A percentile compares a stretch with the other conserved stretches of the same genome.
phyloP scores from a whole-genome alignment of 1,284 basidiomycete genomes.

The Papiliotrema terrestris region DNA sequence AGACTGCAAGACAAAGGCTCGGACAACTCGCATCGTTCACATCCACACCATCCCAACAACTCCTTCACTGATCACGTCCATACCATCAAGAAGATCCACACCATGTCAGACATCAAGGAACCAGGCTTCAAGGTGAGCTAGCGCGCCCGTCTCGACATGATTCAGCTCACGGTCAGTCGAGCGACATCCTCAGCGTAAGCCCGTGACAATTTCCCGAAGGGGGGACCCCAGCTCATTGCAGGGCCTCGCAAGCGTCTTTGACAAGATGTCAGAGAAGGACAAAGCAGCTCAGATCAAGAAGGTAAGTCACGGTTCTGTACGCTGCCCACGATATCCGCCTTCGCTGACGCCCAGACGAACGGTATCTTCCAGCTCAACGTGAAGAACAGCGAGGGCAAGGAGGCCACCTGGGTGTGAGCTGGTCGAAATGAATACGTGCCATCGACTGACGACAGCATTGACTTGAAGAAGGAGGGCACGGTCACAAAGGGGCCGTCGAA shows the following conservation, averaged over 20 bases:
- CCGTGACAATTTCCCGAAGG: not conserved
- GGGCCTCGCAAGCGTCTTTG: conserved; percentile 62
- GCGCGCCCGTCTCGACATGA: not conserved
- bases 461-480: conserved; percentile 83
- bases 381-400: conserved; percentile 71
- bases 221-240: conserved; percentile 13
- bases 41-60: not conserved
- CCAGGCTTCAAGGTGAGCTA: conserved; percentile 46
- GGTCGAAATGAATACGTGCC: not conserved
- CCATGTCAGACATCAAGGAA: conserved; percentile 49
- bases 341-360: conserved; percentile 62
- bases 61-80: not conserved
- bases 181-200: conserved; percentile 59
- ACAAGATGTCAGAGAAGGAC: conserved; percentile 64
- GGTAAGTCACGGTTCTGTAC: conserved; percentile 51
- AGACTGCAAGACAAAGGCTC: not conserved
- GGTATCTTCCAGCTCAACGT: conserved; percentile 87
- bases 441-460: conserved; percentile 62
- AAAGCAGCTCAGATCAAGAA: conserved; percentile 81
- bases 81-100: not conserved
- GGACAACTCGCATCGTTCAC: not conserved
- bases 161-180: conserved; percentile 54
- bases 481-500: conserved; percentile 76
- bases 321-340: not conserved
- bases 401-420: conserved; percentile 62